Evolutionary conservation across 176 grass and related monocot species (phyloP).

Genomic region (Poa pratensis): DNA sequence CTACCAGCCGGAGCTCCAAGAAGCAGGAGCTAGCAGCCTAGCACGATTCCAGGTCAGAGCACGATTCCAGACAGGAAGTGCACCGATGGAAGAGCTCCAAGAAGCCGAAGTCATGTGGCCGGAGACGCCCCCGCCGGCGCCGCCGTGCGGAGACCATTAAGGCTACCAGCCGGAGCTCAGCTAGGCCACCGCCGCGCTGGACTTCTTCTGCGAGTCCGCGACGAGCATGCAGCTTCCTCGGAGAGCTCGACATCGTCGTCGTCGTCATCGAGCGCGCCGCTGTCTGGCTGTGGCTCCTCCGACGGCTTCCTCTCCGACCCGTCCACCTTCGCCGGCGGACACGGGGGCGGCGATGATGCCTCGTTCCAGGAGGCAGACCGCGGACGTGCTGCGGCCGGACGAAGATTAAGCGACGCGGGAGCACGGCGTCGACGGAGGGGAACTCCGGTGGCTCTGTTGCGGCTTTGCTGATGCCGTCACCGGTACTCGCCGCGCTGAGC

Average conservation of each 20-base stretch:
- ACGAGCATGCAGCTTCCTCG: neutral
- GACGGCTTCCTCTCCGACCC: constrained; percentile 39
- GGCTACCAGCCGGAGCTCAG: neutral
- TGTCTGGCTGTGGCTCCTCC: neutral
- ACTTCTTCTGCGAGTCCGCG: constrained; percentile 37
- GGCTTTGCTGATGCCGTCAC: neutral
- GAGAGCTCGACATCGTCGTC: constrained; percentile 8
- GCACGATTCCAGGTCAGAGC: too few relatives aligned
- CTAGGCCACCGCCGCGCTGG: neutral
- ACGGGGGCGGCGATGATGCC: neutral
- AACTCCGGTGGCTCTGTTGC: neutral
- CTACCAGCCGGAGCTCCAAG: too few relatives aligned
- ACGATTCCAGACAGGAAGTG: neutral
- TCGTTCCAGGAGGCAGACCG: constrained; percentile 49
- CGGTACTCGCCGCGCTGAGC: too few relatives aligned
- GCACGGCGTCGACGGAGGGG: constrained; percentile 1
- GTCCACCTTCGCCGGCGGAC: neutral
- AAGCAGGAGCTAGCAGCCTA: too few relatives aligned
- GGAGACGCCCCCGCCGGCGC: neutral
- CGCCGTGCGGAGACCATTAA: neutral
- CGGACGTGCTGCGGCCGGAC: constrained; percentile 67
- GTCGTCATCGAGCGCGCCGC: neutral
- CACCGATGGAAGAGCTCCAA: constrained; percentile 43
- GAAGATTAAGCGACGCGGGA: neutral
- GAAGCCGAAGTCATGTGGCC: constrained; percentile 63